These are phyloP conservation scores for Mycena crocata DNA, from an alignment of 768 basidiomycete species.

Conservation along the genomic window DNA sequence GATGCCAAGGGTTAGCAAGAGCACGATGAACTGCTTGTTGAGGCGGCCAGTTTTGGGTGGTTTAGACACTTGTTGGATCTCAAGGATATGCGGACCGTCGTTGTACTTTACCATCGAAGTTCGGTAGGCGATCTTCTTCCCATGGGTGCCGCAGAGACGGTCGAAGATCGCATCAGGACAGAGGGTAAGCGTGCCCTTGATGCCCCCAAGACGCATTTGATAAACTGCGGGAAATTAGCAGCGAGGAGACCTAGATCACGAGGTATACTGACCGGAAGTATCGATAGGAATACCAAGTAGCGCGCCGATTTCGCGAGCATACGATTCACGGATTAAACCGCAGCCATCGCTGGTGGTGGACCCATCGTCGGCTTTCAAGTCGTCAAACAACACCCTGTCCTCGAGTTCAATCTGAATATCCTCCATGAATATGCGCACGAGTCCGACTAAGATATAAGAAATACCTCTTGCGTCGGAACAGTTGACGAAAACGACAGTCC, in stretches of 20 bases:
- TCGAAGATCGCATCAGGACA: constrained; percentile 33
- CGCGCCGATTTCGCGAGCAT: constrained; percentile 24
- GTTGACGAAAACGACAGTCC: constrained; percentile 41
- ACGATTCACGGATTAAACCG: constrained; percentile 37
- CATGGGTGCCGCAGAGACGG: constrained; percentile 5
- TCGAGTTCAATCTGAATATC: constrained; percentile 25
- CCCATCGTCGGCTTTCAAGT: constrained; percentile 33
- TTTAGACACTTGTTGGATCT: constrained; percentile 30
- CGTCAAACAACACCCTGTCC: constrained; percentile 21
- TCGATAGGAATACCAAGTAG: constrained; percentile 16
- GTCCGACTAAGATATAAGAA: not conserved
- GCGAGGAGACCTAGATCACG: not conserved
- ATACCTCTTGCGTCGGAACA: constrained; percentile 23
- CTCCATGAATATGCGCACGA: not conserved
- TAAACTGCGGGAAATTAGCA: constrained; percentile 19
- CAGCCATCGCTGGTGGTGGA: constrained; percentile 39
- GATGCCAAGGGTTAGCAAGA: constrained; percentile 33
- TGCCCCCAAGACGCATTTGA: constrained; percentile 35
- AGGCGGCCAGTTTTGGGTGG: constrained; percentile 30
- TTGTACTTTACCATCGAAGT: constrained; percentile 37
- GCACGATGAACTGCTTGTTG: constrained; percentile 35
- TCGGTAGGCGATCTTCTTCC: constrained; percentile 35
- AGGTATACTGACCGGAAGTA: constrained; percentile 24
- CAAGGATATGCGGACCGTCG: constrained; percentile 26
- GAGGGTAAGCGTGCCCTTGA: constrained; percentile 35